These are phyloP conservation scores for Leishmania braziliensis DNA, from an alignment of 208 protist genomes.

Conservation along the genomic window DNA sequence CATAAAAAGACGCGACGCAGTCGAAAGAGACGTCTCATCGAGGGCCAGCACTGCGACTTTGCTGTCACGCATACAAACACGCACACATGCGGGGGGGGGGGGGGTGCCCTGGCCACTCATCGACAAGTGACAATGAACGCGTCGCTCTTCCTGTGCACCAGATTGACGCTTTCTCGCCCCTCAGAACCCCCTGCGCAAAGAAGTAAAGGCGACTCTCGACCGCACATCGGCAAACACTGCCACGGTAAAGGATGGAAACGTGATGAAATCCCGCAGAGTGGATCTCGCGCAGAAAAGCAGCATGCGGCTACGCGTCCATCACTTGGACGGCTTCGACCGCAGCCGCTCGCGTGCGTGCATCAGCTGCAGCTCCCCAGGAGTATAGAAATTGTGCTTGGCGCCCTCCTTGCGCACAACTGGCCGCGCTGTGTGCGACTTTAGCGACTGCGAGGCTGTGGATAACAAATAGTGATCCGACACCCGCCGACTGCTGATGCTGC, in stretches of 20 bases:
- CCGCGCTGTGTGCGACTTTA: slow-evolving; percentile 22
- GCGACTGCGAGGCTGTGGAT: slow-evolving; percentile 27
- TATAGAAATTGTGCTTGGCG: slow-evolving; percentile 30
- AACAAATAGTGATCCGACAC: slow-evolving; percentile 10
- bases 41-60: not conserved
- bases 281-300: not conserved
- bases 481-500: slow-evolving; percentile 4
- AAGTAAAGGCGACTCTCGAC: not conserved
- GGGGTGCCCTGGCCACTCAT: not conserved
- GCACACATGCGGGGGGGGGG: not conserved
- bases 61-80: not conserved
- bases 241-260: not conserved
- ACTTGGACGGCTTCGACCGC: slow-evolving; percentile 24
- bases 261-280: not conserved
- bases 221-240: slow-evolving; percentile 5
- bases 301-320: not conserved
- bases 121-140: not conserved
- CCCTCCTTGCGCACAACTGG: slow-evolving; percentile 20
- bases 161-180: not conserved
- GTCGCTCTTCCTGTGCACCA: not conserved
- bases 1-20: not conserved
- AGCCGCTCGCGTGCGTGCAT: slow-evolving; percentile 62
- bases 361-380: slow-evolving; percentile 74
- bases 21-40: not conserved
- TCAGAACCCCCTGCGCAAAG: not conserved